Percentiles rank a stretch among this genome's conserved stretches.
phyloP scores from a whole-genome alignment of 1,284 basidiomycete genomes.

The Anthracocystis walkeri region DNA sequence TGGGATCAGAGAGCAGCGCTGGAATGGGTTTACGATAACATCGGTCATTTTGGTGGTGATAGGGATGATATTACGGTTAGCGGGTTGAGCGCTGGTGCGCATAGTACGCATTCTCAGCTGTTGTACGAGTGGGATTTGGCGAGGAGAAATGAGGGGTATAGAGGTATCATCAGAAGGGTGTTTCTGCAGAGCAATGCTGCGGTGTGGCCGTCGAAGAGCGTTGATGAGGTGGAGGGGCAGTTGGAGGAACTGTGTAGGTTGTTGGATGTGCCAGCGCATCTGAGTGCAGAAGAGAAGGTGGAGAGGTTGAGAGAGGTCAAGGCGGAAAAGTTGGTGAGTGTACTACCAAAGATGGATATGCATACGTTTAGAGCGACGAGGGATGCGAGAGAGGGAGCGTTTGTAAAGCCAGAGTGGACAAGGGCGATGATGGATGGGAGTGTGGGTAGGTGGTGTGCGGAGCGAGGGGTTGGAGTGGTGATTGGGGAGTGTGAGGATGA shows the following conservation, averaged over 20 bases:
- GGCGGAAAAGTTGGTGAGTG: conserved; percentile 19
- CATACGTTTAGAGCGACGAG: conserved; percentile 52
- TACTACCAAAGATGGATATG: conserved; percentile 34
- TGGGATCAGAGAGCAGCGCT: conserved; percentile 55
- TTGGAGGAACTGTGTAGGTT: conserved; percentile 35
- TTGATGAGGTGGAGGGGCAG: conserved; percentile 38
- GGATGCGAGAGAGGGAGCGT: conserved; percentile 22
- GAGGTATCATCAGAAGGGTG: conserved; percentile 37
- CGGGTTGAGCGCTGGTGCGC: conserved; percentile 68
- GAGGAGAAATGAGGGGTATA: conserved; percentile 17
- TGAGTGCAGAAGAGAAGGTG: conserved; percentile 31
- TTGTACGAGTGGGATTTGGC: conserved; percentile 60
- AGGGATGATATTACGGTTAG: conserved; percentile 62
- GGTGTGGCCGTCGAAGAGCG: conserved; percentile 40
- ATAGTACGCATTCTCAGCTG: conserved; percentile 67
- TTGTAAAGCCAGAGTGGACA: conserved; percentile 45
- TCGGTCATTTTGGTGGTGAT: conserved; percentile 64
- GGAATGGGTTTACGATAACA: conserved; percentile 62
- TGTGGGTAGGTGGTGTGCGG: conserved; percentile 41
- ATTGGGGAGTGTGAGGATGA: conserved; percentile 50
- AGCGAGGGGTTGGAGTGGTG: conserved; percentile 26
- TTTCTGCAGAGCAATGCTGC: conserved; percentile 52
- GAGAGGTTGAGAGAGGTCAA: conserved; percentile 26
- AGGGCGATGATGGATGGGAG: conserved; percentile 41
- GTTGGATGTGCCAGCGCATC: conserved; percentile 11